Percentiles rank a stretch among this genome's conserved stretches.
Conservation (phyloP, 2,329 filamentous ascomycete species). For the Mycosphaerella sp. region DNA sequence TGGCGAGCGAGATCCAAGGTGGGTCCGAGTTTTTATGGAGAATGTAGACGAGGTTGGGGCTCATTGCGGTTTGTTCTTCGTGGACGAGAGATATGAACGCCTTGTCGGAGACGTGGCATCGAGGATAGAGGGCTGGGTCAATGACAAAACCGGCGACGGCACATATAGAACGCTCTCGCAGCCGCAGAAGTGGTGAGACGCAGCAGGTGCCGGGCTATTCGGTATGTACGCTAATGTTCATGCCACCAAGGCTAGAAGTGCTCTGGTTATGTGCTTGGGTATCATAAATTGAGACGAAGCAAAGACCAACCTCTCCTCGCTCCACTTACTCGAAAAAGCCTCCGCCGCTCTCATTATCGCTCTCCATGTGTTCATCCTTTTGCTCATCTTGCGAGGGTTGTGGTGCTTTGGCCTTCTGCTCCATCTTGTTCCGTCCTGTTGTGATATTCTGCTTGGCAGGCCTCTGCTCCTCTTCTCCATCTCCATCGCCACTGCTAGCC, state of each 20-base stretch:
- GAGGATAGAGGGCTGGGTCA: conserved; percentile 34
- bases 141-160: conserved; percentile 15
- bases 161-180: not conserved
- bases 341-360: conserved; percentile 34
- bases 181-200: conserved; percentile 1
- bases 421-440: not conserved
- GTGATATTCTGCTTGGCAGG: not conserved
- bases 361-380: conserved; percentile 20
- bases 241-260: not conserved
- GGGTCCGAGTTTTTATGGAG: conserved; percentile 75
- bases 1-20: conserved; percentile 60
- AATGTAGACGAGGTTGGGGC: conserved; percentile 79
- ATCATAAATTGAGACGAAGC: conserved; percentile 1
- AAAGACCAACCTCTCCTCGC: not conserved
- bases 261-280: conserved; percentile 5
- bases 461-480: not conserved
- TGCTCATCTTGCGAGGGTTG: not conserved
- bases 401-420: not conserved
- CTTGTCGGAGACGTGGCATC: conserved; percentile 36
- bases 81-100: conserved; percentile 47
- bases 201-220: not conserved
- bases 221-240: not conserved
- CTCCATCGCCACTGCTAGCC: not conserved
- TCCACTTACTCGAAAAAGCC: conserved; percentile 32
- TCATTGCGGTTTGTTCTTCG: conserved; percentile 74